Conservation (phyloP, 495 filamentous ascomycete species). For the Glonium stellatum region DNA sequence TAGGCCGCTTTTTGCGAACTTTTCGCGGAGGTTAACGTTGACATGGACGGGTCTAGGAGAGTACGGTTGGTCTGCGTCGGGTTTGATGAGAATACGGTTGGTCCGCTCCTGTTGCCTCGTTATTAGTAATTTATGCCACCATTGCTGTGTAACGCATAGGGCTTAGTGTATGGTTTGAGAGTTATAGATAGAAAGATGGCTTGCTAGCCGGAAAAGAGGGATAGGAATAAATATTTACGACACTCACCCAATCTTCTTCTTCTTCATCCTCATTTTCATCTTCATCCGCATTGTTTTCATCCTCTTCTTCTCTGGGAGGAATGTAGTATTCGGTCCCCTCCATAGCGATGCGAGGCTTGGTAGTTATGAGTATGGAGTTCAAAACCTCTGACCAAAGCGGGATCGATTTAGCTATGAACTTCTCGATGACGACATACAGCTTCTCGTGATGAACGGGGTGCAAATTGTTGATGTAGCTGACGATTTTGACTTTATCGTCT, state of each 20-base stretch:
- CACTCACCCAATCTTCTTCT: background rate
- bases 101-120: background rate
- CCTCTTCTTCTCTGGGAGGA: background rate
- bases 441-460: slow-evolving; percentile 37
- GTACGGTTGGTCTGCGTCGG: background rate
- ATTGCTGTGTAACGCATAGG: background rate
- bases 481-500: slow-evolving; percentile 33
- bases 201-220: too few species aligned
- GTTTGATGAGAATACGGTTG: background rate
- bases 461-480: slow-evolving; percentile 45
- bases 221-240: too few species aligned
- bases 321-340: background rate
- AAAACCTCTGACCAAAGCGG: slow-evolving; percentile 35
- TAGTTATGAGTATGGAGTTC: background rate
- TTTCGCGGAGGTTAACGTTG: background rate
- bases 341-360: background rate
- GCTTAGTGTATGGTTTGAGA: too few species aligned
- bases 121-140: background rate
- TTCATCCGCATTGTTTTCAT: background rate
- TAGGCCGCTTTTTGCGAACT: background rate
- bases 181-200: too few species aligned
- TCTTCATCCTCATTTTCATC: background rate
- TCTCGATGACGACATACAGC: slow-evolving; percentile 41
- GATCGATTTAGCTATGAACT: slow-evolving; percentile 38
- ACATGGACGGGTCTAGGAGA: background rate